A percentile compares a stretch with the other conserved stretches of the same genome.
These are phyloP conservation scores for Colletotrichum trifolii DNA, from an alignment of 2,329 filamentous ascomycete genomes.

Conservation along the genomic window DNA sequence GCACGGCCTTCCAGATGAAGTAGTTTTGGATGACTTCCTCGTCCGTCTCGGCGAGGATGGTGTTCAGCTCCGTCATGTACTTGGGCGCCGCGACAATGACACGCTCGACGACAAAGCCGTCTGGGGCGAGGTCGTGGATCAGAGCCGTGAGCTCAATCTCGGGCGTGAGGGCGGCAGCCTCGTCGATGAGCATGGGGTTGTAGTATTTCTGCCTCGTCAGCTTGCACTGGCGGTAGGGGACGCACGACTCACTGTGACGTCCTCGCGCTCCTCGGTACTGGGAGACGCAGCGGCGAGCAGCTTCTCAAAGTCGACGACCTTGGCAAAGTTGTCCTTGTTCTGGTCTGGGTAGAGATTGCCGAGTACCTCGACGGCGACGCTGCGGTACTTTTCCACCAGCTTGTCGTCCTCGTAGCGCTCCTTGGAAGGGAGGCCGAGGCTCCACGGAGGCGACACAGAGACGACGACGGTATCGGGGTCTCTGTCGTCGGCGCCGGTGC, in stretches of 20 bases:
- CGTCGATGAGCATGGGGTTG: conserved; percentile 69
- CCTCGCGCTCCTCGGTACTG: conserved; percentile 66
- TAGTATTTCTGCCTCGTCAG: conserved; percentile 64
- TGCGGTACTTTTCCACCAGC: conserved; percentile 62
- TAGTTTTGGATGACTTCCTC: conserved; percentile 70
- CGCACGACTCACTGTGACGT: conserved; percentile 61
- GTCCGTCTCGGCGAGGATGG: conserved; percentile 63
- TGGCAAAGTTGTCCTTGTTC: conserved; percentile 52
- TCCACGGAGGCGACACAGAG: conserved; percentile 54
- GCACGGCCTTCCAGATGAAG: conserved; percentile 72
- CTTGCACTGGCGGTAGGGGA: neutral
- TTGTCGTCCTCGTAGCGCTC: conserved; percentile 69
- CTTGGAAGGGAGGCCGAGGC: conserved; percentile 71
- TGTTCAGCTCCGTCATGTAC: conserved; percentile 69
- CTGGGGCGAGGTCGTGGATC: conserved; percentile 62
- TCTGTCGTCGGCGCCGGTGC: conserved; percentile 55
- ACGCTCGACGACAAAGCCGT: conserved; percentile 59
- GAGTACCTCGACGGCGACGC: conserved; percentile 40
- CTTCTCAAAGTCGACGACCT: conserved; percentile 67
- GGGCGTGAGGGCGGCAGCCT: conserved; percentile 66
- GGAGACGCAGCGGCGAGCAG: conserved; percentile 70
- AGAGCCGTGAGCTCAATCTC: conserved; percentile 65
- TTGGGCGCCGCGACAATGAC: conserved; percentile 70
- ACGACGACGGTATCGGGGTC: conserved; percentile 51
- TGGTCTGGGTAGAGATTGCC: conserved; percentile 47